Conservation (phyloP, 495 filamentous ascomycete species). For the Lophium mytilinum region DNA sequence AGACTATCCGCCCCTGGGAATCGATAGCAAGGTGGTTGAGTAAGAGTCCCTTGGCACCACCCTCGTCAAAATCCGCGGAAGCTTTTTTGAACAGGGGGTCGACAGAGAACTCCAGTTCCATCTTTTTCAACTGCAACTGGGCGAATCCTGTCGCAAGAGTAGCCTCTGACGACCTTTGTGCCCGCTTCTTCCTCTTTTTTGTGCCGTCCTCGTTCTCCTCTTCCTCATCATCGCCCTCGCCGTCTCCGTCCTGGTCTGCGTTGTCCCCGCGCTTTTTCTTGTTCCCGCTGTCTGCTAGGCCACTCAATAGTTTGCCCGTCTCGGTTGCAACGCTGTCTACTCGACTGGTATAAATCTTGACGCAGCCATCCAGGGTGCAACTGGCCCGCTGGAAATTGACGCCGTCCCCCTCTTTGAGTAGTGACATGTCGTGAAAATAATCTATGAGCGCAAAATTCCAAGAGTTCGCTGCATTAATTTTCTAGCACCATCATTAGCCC, state of each 20-base stretch:
- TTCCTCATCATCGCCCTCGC: slow-evolving; percentile 66
- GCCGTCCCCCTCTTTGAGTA: slow-evolving; percentile 90
- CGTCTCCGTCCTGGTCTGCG: slow-evolving; percentile 53
- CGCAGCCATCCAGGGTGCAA: slow-evolving; percentile 95
- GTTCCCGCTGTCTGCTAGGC: slow-evolving; percentile 81
- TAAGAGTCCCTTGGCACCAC: slow-evolving; percentile 89
- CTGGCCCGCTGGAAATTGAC: slow-evolving; percentile 99
- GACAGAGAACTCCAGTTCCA: slow-evolving; percentile 93
- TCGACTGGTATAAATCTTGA: slow-evolving; percentile 98
- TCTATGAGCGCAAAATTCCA: slow-evolving; percentile 99
- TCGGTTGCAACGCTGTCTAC: slow-evolving; percentile 98
- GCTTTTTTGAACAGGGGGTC: slow-evolving; percentile 98
- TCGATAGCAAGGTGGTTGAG: slow-evolving; percentile 95
- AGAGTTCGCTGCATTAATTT: slow-evolving; percentile 97
- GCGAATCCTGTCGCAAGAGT: slow-evolving; percentile 84
- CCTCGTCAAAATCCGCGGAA: slow-evolving; percentile 96
- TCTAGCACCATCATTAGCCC: slow-evolving; percentile 36
- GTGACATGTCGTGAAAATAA: slow-evolving; percentile 98
- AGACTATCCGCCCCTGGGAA: slow-evolving; percentile 82
- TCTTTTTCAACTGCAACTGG: slow-evolving; percentile 87
- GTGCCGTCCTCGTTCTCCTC: slow-evolving; percentile 70
- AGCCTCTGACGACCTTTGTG: slow-evolving; percentile 78
- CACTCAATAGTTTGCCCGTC: slow-evolving; percentile 90
- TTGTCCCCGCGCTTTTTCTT: slow-evolving; percentile 58
- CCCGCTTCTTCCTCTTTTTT: slow-evolving; percentile 62